Evolutionary conservation across 768 basidiomycete species (phyloP).

Genomic region (Tephrocybe sp.): DNA sequence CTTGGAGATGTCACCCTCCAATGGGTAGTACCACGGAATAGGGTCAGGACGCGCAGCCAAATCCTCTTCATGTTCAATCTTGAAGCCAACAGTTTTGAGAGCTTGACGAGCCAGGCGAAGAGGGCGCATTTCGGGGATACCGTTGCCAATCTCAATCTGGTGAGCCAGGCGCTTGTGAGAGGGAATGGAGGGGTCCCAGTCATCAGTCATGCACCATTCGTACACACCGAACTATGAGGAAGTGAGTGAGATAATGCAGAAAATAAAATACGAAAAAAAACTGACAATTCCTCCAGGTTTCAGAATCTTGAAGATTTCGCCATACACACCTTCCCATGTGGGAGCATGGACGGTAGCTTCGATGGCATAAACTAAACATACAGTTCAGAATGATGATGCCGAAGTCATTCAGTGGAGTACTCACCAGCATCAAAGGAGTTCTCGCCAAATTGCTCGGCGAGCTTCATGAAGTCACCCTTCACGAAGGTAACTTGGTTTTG

Average conservation of each 20-base stretch:
- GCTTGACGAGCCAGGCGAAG: constrained; percentile 71
- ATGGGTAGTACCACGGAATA: constrained; percentile 93
- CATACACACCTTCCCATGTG: constrained; percentile 93
- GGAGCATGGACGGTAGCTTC: constrained; percentile 98
- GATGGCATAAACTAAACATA: constrained; percentile 82
- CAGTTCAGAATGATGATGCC: constrained; percentile 1
- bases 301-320: constrained; percentile 88
- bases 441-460: constrained; percentile 88
- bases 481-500: constrained; percentile 78
- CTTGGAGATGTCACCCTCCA: constrained; percentile 91
- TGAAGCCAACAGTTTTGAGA: constrained; percentile 80
- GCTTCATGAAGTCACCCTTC: constrained; percentile 97
- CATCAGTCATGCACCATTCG: constrained; percentile 99
- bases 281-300: constrained; percentile 94
- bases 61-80: constrained; percentile 90
- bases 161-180: constrained; percentile 90
- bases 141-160: constrained; percentile 91
- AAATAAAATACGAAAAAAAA: constrained; percentile 14
- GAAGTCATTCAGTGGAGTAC: constrained; percentile 21
- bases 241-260: constrained; percentile 3
- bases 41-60: constrained; percentile 80
- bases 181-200: constrained; percentile 84
- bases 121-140: constrained; percentile 96
- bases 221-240: constrained; percentile 93
- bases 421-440: constrained; percentile 91